Evolutionary conservation across 352 stramenopile species (phyloP).

Genomic region (Phytopythium vexans): DNA sequence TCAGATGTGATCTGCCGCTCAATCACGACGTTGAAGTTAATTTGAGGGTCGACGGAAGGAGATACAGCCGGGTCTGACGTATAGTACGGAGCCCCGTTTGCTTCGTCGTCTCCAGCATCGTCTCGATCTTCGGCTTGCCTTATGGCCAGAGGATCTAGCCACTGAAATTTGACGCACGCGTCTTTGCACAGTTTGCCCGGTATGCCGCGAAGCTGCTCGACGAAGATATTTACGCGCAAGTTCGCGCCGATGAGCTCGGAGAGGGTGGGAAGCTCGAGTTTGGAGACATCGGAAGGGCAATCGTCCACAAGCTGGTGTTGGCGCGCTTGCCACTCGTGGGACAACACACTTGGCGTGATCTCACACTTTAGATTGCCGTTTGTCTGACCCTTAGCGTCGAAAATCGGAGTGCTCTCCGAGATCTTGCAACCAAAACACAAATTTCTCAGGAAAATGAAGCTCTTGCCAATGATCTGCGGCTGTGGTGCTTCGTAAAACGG

Average conservation of each 20-base stretch:
- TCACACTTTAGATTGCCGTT: conserved; percentile 55
- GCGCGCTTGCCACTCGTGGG: conserved; percentile 69
- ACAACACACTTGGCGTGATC: conserved; percentile 57
- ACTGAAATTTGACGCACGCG: conserved; percentile 55
- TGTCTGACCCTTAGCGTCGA: conserved; percentile 37
- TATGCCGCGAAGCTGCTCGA: conserved; percentile 55
- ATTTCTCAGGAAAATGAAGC: conserved; percentile 64
- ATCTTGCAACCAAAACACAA: conserved; percentile 66
- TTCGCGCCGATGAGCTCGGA: conserved; percentile 48
- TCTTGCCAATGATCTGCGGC: conserved; percentile 70
- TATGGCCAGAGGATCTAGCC: conserved; percentile 9
- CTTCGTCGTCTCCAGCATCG: conserved; percentile 15
- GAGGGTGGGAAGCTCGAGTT: conserved; percentile 41
- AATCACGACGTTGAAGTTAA: conserved; percentile 57
- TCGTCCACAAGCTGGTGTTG: conserved; percentile 64
- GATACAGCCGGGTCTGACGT: conserved; percentile 39
- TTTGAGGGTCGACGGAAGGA: conserved; percentile 51
- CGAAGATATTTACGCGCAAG: conserved; percentile 43
- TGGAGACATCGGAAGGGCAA: conserved; percentile 33
- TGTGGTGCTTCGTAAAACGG: conserved; percentile 77
- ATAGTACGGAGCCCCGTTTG: conserved; percentile 8
- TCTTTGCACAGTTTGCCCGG: conserved; percentile 76
- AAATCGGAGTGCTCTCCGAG: conserved; percentile 49
- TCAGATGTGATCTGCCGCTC: conserved; percentile 51
- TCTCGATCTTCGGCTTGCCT: background rate